Evolutionary conservation across 2,329 filamentous ascomycete genomes (phyloP).

Genomic region (Raffaelea arxii): DNA sequence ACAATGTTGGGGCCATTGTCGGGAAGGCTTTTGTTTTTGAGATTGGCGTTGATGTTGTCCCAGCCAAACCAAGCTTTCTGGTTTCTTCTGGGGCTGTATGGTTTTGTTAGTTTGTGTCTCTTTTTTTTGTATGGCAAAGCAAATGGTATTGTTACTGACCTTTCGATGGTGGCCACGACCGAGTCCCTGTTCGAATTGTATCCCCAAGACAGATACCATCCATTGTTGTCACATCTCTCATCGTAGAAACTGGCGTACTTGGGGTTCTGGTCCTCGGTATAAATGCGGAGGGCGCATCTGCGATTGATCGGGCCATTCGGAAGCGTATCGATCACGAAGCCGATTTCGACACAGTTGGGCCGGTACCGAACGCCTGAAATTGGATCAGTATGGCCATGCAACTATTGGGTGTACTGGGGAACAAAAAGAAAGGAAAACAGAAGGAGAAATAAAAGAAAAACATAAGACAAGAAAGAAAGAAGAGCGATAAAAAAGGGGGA

Average conservation of each 20-base stretch:
- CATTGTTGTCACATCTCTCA: slow-evolving; percentile 15
- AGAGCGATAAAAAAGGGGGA: no score
- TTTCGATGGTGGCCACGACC: slow-evolving; percentile 21
- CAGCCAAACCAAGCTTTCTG: slow-evolving; percentile 15
- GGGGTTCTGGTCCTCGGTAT: slow-evolving; percentile 10
- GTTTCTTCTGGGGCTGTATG: slow-evolving; percentile 7
- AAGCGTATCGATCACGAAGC: slow-evolving; percentile 10
- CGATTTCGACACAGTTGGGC: slow-evolving; percentile 7
- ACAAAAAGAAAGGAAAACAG: no score
- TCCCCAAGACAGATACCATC: slow-evolving; percentile 22
- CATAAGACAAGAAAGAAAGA: no score
- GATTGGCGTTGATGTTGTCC: slow-evolving; percentile 11
- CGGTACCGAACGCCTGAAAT: slow-evolving; percentile 7
- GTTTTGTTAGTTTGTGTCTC: not conserved
- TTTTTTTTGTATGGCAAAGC: not conserved
- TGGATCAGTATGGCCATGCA: no score
- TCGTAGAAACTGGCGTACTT: slow-evolving; percentile 16
- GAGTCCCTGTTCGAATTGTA: slow-evolving; percentile 19
- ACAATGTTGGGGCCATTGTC: slow-evolving; percentile 9
- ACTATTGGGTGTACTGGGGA: no score
- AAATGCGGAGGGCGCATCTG: slow-evolving; percentile 11
- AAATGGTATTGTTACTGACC: slow-evolving; percentile 14
- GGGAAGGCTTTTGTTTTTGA: slow-evolving; percentile 2
- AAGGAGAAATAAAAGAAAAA: no score
- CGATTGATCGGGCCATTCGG: slow-evolving; percentile 7